A percentile compares a stretch with the other conserved stretches of the same genome.
Conservation (phyloP, 306 rosid genomes). For the Medicago arabica region DNA sequence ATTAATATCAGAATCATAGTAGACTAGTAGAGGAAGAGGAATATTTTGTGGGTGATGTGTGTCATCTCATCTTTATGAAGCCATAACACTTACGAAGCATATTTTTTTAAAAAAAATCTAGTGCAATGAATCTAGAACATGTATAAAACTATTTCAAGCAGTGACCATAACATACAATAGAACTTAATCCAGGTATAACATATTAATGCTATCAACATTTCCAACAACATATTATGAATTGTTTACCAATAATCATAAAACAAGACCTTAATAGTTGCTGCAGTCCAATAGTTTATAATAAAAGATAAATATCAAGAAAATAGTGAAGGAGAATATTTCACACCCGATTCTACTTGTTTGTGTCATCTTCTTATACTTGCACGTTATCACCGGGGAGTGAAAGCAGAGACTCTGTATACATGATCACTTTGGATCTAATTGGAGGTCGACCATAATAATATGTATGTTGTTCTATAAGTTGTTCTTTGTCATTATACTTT, state of each 20-base stretch:
- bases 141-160: not conserved
- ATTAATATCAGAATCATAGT: too few relatives aligned
- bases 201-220: not conserved
- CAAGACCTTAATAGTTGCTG: not conserved
- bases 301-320: not conserved
- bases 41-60: not conserved
- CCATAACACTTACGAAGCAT: not conserved
- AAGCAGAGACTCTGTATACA: slow-evolving; percentile 36
- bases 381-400: slow-evolving; percentile 18
- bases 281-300: not conserved
- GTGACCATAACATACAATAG: too few relatives aligned
- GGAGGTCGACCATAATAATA: not conserved
- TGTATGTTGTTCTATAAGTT: slow-evolving; percentile 4
- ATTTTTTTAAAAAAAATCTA: not conserved
- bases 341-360: not conserved
- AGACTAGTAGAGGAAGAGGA: too few relatives aligned
- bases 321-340: not conserved
- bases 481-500: not conserved
- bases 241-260: not conserved
- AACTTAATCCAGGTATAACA: not conserved
- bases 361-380: not conserved
- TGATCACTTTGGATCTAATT: not conserved
- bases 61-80: not conserved
- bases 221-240: not conserved
- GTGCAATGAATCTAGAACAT: not conserved